Base-by-base conservation (phyloP, 2,329 filamentous ascomycete species). In the Penicillium brevicompactum region DNA sequence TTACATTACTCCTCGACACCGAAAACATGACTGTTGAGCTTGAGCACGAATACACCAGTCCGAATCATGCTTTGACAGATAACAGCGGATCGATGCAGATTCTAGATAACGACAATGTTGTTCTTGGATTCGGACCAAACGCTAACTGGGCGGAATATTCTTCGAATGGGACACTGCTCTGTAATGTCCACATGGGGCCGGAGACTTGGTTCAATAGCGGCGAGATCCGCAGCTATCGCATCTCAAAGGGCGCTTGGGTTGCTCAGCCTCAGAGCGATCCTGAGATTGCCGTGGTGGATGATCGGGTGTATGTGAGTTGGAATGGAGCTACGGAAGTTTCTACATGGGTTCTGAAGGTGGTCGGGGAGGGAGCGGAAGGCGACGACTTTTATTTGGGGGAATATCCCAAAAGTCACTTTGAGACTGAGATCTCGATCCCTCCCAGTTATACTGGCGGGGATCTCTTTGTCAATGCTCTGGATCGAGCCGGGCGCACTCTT, bases 161-260 rank as follows among this genome's bases (percentile, higher is more conserved):
- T 0, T 61, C 71, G 1, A 75, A 80, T n/a, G 83, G 83, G 8
- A 68, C 75, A 8, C 66, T 79, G 3, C 71, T 86, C 16, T 84
- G 84, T 73, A 80, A 85, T 55, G 75, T 72, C 5, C 80, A 81
- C 62, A 72, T 84, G 62, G 76, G 62, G 45, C 66, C 49, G 52
- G 76, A 57, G 69, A 67, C 54, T 65, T 67, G 61, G 67, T 67
- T 64, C 67, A 45, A 71, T 62, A 62, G 67, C 31, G 65, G 65
- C 2, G 58, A 66, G 14, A 76, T 82, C 2, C 76, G 80, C 62
- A 83, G 80, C 49, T 87, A 86, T 61, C 78, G 83, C 31, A 78
- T 77, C 2, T 81, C 80, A 67, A 82, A 82, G 62, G 79, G 75
- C 59, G 72, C 78, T 51, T 87, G 83, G 82, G 75, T 76, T 3